phyloP scores from a whole-genome alignment of 768 basidiomycete genomes.

The Tulasnella sp. region DNA sequence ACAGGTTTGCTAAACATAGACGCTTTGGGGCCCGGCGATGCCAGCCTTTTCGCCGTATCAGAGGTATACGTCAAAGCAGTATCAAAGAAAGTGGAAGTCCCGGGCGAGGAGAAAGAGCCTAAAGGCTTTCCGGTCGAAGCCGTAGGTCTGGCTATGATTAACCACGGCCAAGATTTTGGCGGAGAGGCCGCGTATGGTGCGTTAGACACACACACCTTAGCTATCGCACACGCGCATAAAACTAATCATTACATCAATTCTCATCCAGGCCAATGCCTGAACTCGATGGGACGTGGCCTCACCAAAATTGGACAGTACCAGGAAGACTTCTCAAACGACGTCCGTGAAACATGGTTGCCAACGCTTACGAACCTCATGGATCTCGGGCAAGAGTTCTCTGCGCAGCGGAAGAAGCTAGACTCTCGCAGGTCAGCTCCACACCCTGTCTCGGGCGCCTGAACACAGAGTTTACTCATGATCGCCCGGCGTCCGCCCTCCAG shows the following conservation, averaged over 20 bases:
- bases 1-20: slow-evolving; percentile 14
- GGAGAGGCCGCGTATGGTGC: slow-evolving; percentile 73
- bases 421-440: slow-evolving; percentile 62
- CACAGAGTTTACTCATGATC: slow-evolving; percentile 28
- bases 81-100: slow-evolving; percentile 76
- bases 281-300: slow-evolving; percentile 78
- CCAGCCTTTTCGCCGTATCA: slow-evolving; percentile 72
- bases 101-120: slow-evolving; percentile 56
- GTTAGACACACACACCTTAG: slow-evolving; percentile 30
- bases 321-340: slow-evolving; percentile 72
- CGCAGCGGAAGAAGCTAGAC: slow-evolving; percentile 82
- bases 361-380: slow-evolving; percentile 65
- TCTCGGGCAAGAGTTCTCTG: slow-evolving; percentile 82
- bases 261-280: slow-evolving; percentile 65
- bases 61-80: slow-evolving; percentile 68
- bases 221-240: neutral
- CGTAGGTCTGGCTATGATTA: slow-evolving; percentile 84
- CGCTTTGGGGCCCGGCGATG: slow-evolving; percentile 12
- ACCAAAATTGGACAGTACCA: slow-evolving; percentile 85
- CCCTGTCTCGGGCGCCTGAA: neutral
- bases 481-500: slow-evolving; percentile 47
- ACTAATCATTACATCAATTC: neutral
- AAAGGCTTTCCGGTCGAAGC: slow-evolving; percentile 78
- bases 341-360: neutral
- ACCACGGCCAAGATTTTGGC: slow-evolving; percentile 81